These are phyloP conservation scores for Gryganskiella cystojenkinii DNA, from an alignment of 192 early-diverging fungal genomes.

Conservation along the genomic window DNA sequence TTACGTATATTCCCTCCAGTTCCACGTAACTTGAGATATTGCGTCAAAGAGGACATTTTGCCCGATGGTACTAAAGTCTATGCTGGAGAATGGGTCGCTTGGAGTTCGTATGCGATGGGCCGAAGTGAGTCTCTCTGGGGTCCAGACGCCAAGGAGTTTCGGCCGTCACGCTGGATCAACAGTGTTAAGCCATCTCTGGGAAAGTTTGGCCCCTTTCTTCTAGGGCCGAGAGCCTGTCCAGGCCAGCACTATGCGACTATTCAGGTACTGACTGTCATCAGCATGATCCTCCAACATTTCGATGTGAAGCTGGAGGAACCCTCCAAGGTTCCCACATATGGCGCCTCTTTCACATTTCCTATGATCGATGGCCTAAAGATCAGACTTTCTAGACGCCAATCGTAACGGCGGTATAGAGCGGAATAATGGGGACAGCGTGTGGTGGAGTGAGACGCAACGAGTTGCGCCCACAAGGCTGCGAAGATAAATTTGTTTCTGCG, in stretches of 20 bases:
- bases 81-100: conserved; percentile 59
- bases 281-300: conserved; percentile 35
- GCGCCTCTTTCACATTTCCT: background rate
- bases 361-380: background rate
- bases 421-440: no score
- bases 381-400: background rate
- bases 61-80: conserved; percentile 70
- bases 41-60: conserved; percentile 63
- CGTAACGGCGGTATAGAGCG: no score
- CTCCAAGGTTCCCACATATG: background rate
- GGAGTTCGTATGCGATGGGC: conserved; percentile 65
- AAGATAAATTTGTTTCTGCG: no score
- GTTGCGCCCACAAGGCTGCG: no score
- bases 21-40: conserved; percentile 58
- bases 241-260: conserved; percentile 48
- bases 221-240: conserved; percentile 40
- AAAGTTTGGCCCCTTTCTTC: conserved; percentile 53
- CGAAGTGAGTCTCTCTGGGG: conserved; percentile 69
- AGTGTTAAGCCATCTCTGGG: conserved; percentile 22
- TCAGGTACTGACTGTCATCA: conserved; percentile 33
- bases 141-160: conserved; percentile 63
- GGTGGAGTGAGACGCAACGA: no score
- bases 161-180: conserved; percentile 70
- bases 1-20: conserved; percentile 20
- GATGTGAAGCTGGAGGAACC: conserved; percentile 9